Evolutionary conservation across 257 asterid genomes (phyloP).

Genomic region (Ocimum tenuiflorum): DNA sequence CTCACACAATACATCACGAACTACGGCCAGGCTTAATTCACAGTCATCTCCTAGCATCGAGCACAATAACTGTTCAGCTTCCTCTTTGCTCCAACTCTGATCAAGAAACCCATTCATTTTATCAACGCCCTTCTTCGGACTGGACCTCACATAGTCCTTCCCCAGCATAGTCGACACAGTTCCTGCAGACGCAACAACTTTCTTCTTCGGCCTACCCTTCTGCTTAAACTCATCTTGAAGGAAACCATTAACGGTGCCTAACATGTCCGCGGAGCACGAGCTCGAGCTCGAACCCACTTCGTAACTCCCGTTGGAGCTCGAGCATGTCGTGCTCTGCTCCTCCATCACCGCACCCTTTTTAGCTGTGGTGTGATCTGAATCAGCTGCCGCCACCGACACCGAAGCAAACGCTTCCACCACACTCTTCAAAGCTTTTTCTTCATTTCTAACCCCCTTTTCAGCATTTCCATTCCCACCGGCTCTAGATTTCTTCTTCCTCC

Average conservation of each 20-base stretch:
- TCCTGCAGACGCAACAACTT: slow-evolving; percentile 69
- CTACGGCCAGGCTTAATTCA: slow-evolving; percentile 57
- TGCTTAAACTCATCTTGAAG: slow-evolving; percentile 30
- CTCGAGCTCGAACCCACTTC: slow-evolving; percentile 60
- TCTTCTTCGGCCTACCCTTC: slow-evolving; percentile 51
- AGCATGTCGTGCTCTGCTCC: slow-evolving; percentile 67
- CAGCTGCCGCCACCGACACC: slow-evolving; percentile 47
- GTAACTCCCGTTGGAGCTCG: slow-evolving; percentile 50
- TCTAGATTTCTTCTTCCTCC: slow-evolving; percentile 60
- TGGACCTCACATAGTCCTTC: slow-evolving; percentile 75
- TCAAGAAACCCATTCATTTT: slow-evolving; percentile 33
- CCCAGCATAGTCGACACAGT: slow-evolving; percentile 66
- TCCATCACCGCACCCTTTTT: slow-evolving; percentile 28
- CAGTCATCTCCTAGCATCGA: slow-evolving; percentile 80
- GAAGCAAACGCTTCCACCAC: slow-evolving; percentile 45
- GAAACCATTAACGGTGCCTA: slow-evolving; percentile 27
- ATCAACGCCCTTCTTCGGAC: slow-evolving; percentile 42
- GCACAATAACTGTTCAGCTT: slow-evolving; percentile 65
- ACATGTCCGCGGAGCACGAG: slow-evolving; percentile 42
- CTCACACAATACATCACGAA: slow-evolving; percentile 81
- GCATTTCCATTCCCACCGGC: slow-evolving; percentile 25
- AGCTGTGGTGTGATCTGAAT: slow-evolving; percentile 40
- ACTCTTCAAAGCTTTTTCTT: slow-evolving; percentile 23
- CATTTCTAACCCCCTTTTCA: slow-evolving; percentile 16
- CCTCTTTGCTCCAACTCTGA: slow-evolving; percentile 49